Percentiles rank a stretch among this genome's conserved stretches.
Evolutionary conservation across 1,139 yeast species (phyloP).

Genomic region (Pichia sp.): DNA sequence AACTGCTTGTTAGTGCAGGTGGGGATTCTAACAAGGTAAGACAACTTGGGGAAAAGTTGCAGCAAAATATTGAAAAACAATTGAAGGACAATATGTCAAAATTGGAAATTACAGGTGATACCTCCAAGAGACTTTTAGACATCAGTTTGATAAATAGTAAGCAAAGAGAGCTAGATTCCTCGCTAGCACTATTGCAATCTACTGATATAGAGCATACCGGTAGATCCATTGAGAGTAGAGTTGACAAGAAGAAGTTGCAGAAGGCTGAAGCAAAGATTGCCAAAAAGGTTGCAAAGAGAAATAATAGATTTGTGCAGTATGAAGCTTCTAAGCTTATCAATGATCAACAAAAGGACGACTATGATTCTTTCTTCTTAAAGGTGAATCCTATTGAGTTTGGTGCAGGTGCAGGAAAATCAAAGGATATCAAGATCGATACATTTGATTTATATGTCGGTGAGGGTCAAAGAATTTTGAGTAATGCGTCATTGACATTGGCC

Average conservation of each 20-base stretch:
- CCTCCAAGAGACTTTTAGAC: conserved; percentile 75
- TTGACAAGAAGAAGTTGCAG: conserved; percentile 92
- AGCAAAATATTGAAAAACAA: conserved; percentile 49
- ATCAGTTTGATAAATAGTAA: conserved; percentile 61
- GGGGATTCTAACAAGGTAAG: conserved; percentile 55
- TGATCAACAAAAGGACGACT: conserved; percentile 62
- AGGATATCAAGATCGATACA: conserved; percentile 88
- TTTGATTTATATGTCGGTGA: conserved; percentile 94
- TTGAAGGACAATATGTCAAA: conserved; percentile 68
- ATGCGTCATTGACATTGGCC: conserved; percentile 80
- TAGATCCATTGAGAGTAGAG: conserved; percentile 86
- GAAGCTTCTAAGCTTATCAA: conserved; percentile 87
- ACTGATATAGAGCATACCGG: conserved; percentile 90
- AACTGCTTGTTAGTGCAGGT: conserved; percentile 74
- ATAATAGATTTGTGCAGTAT: conserved; percentile 79
- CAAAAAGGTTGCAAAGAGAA: conserved; percentile 91
- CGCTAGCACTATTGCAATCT: conserved; percentile 69
- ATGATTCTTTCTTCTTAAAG: conserved; percentile 90
- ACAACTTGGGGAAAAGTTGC: conserved; percentile 42
- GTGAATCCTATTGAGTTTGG: conserved; percentile 94
- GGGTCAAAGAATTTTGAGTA: conserved; percentile 87
- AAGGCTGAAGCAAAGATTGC: conserved; percentile 97
- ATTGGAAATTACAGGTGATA: conserved; percentile 62
- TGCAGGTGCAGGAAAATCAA: conserved; percentile 87
- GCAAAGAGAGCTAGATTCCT: conserved; percentile 68